phyloP scores from a whole-genome alignment of 768 basidiomycete genomes.

The Lanmaoa rubissima region DNA sequence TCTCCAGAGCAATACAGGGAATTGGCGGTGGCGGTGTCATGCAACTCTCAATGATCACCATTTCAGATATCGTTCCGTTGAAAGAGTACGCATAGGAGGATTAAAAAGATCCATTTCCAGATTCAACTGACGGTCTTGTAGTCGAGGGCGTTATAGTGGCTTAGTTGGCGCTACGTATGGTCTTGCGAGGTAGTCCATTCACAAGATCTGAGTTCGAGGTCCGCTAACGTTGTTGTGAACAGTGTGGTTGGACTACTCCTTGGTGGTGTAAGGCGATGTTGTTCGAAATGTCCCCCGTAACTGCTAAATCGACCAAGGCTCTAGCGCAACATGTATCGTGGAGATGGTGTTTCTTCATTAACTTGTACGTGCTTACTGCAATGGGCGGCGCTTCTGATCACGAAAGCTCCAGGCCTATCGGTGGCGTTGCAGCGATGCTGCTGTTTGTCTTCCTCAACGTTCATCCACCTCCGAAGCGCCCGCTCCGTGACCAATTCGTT shows the following conservation, averaged over 20 bases:
- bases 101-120: background rate
- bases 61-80: constrained; percentile 81
- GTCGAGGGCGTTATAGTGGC: constrained; percentile 78
- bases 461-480: constrained; percentile 62
- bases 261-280: constrained; percentile 62
- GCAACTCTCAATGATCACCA: constrained; percentile 72
- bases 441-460: constrained; percentile 74
- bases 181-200: constrained; percentile 41
- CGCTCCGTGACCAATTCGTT: constrained; percentile 52
- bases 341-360: constrained; percentile 84
- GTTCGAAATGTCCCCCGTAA: background rate
- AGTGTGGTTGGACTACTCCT: constrained; percentile 76
- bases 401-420: constrained; percentile 53
- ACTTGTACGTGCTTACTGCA: constrained; percentile 44
- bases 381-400: background rate
- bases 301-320: constrained; percentile 36
- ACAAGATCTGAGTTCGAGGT: background rate
- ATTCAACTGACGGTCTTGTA: constrained; percentile 21
- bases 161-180: constrained; percentile 82
- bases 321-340: constrained; percentile 74
- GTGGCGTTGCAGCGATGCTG: constrained; percentile 56
- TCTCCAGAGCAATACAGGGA: constrained; percentile 77
- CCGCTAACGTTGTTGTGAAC: background rate
- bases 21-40: constrained; percentile 79
- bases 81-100: constrained; percentile 51